These are phyloP conservation scores for Claviceps sorghi DNA, from an alignment of 2,329 filamentous ascomycete species.

Conservation along the genomic window DNA sequence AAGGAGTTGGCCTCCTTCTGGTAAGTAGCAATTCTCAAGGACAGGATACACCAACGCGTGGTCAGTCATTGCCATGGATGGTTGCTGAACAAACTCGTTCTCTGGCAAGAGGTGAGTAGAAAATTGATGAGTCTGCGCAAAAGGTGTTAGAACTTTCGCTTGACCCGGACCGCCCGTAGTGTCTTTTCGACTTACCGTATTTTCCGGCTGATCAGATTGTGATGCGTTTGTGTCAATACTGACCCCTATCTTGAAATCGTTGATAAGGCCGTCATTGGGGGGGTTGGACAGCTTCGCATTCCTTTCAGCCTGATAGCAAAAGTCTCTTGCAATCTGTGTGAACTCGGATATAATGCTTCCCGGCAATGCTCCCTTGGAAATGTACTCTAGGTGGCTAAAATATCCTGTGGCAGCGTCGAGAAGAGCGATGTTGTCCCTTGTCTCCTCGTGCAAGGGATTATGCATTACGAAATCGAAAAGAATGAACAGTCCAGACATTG, in stretches of 20 bases:
- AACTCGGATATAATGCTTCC: slow-evolving; percentile 6
- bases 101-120: neutral
- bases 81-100: neutral
- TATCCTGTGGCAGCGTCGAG: slow-evolving; percentile 8
- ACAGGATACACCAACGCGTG: neutral
- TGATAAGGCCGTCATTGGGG: neutral
- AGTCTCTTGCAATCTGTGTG: slow-evolving; percentile 1
- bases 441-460: slow-evolving; percentile 10
- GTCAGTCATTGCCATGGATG: neutral
- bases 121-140: neutral
- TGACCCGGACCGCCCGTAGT: neutral
- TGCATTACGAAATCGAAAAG: slow-evolving; percentile 12
- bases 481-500: slow-evolving; percentile 10
- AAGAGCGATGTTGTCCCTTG: slow-evolving; percentile 6
- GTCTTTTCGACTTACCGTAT: neutral
- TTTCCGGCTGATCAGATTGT: neutral
- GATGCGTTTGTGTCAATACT: neutral
- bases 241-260: neutral
- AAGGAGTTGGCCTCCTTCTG: neutral
- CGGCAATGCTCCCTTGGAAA: slow-evolving; percentile 6
- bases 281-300: neutral
- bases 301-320: slow-evolving; percentile 1
- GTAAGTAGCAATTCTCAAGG: neutral
- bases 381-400: slow-evolving; percentile 7
- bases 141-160: neutral